phyloP scores from a whole-genome alignment of 1,284 basidiomycete genomes.

The Agroathelia rolfsii region DNA sequence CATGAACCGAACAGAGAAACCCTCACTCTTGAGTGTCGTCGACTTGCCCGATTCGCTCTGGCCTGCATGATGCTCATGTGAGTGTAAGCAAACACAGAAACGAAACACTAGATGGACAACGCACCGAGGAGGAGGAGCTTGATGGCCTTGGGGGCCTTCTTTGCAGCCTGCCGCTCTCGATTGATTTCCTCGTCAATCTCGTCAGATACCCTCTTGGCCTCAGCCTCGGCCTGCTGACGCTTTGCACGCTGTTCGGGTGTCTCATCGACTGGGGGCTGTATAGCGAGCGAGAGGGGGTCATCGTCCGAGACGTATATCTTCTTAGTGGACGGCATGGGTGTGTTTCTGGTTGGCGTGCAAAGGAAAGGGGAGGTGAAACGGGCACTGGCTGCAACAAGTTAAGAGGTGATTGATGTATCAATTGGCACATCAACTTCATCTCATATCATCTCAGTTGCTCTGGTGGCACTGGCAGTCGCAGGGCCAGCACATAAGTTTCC shows the following conservation, averaged over 20 bases:
- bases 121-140: conserved; percentile 50
- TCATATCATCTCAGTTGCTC: too few relatives aligned
- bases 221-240: conserved; percentile 46
- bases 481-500: too few relatives aligned
- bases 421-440: too few relatives aligned
- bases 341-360: conserved; percentile 1
- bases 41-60: conserved; percentile 63
- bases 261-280: conserved; percentile 52
- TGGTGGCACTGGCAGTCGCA: too few relatives aligned
- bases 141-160: conserved; percentile 46
- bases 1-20: conserved; percentile 1
- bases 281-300: conserved; percentile 48
- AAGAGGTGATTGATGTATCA: too few relatives aligned
- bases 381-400: too few relatives aligned
- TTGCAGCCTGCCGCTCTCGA: conserved; percentile 39
- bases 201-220: conserved; percentile 49
- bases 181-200: conserved; percentile 60
- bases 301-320: conserved; percentile 19
- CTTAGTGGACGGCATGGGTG: conserved; percentile 9
- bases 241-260: conserved; percentile 37
- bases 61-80: conserved; percentile 21
- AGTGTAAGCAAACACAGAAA: background rate
- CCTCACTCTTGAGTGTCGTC: conserved; percentile 39
- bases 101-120: conserved; percentile 10
- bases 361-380: conserved; percentile 3